Conservation (phyloP, 352 stramenopile genomes). For the Aphanomyces euteiches region DNA sequence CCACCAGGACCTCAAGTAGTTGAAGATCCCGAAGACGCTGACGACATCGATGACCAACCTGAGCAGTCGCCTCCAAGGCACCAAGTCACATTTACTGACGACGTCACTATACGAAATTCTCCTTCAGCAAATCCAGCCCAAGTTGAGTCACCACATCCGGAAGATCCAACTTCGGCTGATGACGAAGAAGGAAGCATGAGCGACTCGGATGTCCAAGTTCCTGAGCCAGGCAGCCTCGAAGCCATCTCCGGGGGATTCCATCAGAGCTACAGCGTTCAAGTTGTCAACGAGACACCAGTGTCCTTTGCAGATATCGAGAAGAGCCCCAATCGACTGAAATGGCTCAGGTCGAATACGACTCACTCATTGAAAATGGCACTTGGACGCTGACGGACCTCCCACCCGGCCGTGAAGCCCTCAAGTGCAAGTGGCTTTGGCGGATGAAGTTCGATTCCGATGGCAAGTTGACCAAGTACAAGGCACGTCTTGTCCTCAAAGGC, state of each 20-base stretch:
- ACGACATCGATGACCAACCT: neutral
- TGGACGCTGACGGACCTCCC: constrained; percentile 27
- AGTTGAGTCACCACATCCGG: no score
- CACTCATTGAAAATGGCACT: constrained; percentile 27
- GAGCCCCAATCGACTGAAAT: constrained; percentile 6
- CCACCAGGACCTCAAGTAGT: constrained; percentile 2
- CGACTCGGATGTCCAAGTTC: neutral
- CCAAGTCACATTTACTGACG: no score
- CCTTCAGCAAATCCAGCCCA: no score
- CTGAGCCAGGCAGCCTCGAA: neutral
- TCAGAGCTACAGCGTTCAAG: neutral
- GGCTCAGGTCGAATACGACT: constrained; percentile 25
- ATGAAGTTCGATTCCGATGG: constrained; percentile 31
- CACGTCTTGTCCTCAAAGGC: constrained; percentile 33
- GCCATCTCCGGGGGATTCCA: constrained; percentile 14
- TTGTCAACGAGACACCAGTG: constrained; percentile 6
- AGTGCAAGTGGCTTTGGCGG: constrained; percentile 33
- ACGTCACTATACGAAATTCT: no score
- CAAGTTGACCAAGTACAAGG: constrained; percentile 35
- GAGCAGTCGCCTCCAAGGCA: no score
- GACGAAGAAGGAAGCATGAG: neutral
- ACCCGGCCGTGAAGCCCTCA: constrained; percentile 30
- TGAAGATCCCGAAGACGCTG: neutral
- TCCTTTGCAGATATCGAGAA: constrained; percentile 17
- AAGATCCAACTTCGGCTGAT: neutral